phyloP scores from a whole-genome alignment of 257 asterid genomes.

The Plantago ovata region DNA sequence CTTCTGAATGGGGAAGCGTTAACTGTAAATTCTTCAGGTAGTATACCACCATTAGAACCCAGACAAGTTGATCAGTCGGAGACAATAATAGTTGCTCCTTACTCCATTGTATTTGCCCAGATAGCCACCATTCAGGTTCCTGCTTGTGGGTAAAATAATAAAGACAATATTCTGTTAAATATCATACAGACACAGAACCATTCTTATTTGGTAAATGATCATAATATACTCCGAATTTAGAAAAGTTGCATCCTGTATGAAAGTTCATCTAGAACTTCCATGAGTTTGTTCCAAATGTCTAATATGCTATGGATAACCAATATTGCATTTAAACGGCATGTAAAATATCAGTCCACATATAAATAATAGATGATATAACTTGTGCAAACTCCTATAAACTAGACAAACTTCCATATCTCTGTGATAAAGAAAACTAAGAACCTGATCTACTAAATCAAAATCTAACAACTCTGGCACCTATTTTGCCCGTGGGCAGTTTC shows the following conservation, averaged over 20 bases:
- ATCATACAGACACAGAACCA: background rate
- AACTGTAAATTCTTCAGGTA: slow-evolving; percentile 41
- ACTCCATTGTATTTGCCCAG: slow-evolving; percentile 62
- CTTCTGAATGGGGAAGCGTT: slow-evolving; percentile 62
- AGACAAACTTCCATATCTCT: background rate
- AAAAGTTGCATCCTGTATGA: background rate
- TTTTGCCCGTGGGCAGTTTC: background rate
- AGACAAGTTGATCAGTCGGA: slow-evolving; percentile 31
- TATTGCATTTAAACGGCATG: too few species aligned
- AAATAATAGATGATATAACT: background rate
- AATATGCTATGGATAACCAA: too few species aligned
- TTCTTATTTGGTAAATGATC: background rate
- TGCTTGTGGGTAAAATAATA: slow-evolving; percentile 43
- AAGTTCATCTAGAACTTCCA: too few species aligned
- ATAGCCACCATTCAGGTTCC: slow-evolving; percentile 52
- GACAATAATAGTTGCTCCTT: slow-evolving; percentile 56
- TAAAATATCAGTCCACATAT: background rate
- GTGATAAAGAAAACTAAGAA: background rate
- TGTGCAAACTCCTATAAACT: background rate
- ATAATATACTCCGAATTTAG: background rate
- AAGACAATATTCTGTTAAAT: background rate
- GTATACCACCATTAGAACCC: slow-evolving; percentile 63
- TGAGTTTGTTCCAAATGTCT: too few species aligned
- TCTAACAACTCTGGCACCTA: background rate
- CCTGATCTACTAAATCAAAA: background rate